phyloP scores from a whole-genome alignment of 202 grass and related monocot genomes.

The Bolboschoenoplectus hybrid region DNA sequence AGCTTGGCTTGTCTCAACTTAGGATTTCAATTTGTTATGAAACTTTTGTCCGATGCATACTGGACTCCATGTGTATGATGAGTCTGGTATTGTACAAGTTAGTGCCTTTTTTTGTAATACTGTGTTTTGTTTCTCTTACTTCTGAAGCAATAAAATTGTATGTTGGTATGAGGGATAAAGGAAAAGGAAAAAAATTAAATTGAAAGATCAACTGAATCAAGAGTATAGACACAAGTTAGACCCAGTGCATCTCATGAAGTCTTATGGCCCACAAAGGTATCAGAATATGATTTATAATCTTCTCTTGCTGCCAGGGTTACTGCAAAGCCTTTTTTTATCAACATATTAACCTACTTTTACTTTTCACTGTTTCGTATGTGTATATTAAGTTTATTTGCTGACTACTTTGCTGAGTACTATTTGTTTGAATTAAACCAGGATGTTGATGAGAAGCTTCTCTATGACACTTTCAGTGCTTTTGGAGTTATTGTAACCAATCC shows the following conservation, averaged over 20 bases:
- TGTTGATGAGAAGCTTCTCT: conserved; percentile 98
- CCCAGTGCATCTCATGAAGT: background rate
- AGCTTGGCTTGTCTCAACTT: conserved; percentile 28
- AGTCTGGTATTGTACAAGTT: background rate
- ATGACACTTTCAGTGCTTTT: conserved; percentile 99
- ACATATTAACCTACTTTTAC: conserved; percentile 10
- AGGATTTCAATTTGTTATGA: conserved; percentile 32
- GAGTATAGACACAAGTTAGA: background rate
- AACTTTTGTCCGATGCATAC: background rate
- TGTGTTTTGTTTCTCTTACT: background rate
- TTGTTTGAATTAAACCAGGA: conserved; percentile 53
- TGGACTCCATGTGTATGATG: conserved; percentile 14
- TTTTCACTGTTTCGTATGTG: background rate
- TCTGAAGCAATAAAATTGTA: background rate
- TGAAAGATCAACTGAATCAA: background rate
- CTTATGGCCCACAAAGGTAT: background rate
- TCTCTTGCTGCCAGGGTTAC: background rate
- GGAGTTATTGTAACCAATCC: conserved; percentile 98
- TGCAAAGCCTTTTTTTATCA: background rate
- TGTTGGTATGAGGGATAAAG: background rate
- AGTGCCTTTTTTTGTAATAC: background rate
- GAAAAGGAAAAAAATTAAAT: background rate
- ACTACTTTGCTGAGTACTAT: conserved; percentile 8
- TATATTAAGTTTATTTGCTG: conserved; percentile 20
- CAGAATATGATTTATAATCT: background rate